Evolutionary conservation across 2,329 filamentous ascomycete species (phyloP).

Genomic region (Westerdykella aurantiaca): DNA sequence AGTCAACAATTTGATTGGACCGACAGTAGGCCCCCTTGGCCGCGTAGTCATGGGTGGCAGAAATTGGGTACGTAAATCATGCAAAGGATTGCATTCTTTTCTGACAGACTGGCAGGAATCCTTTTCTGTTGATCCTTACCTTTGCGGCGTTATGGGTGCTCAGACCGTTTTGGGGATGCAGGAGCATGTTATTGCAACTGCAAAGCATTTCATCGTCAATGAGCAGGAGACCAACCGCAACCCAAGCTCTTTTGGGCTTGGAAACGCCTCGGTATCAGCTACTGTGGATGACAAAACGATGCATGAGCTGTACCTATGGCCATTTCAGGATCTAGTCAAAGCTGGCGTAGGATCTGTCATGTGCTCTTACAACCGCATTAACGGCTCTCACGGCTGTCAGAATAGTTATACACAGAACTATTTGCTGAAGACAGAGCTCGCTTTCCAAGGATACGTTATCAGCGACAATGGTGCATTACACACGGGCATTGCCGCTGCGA

Average conservation of each 20-base stretch:
- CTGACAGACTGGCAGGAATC: no score
- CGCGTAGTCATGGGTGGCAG: no score
- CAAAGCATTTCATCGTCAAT: slow-evolving; percentile 45
- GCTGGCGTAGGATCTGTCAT: slow-evolving; percentile 56
- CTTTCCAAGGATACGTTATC: slow-evolving; percentile 43
- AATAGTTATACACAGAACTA: slow-evolving; percentile 43
- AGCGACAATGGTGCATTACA: slow-evolving; percentile 45
- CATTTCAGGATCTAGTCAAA: slow-evolving; percentile 55
- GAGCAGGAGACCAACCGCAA: slow-evolving; percentile 51
- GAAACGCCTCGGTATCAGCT: slow-evolving; percentile 50
- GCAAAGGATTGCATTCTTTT: no score
- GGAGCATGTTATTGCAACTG: slow-evolving; percentile 45
- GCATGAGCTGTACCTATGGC: slow-evolving; percentile 63
- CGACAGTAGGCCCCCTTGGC: no score
- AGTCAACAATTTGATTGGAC: no score
- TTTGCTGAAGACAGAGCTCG: slow-evolving; percentile 47
- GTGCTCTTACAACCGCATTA: slow-evolving; percentile 46
- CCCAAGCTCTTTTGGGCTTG: slow-evolving; percentile 34
- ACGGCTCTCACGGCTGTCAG: slow-evolving; percentile 30
- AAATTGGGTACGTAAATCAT: no score
- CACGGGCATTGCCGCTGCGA: slow-evolving; percentile 40
- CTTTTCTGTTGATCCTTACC: slow-evolving; percentile 43
- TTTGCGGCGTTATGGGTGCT: slow-evolving; percentile 50
- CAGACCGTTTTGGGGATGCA: slow-evolving; percentile 51
- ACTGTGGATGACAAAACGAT: slow-evolving; percentile 61